Conservation (phyloP, 495 filamentous ascomycete species). For the Neurospora africana region DNA sequence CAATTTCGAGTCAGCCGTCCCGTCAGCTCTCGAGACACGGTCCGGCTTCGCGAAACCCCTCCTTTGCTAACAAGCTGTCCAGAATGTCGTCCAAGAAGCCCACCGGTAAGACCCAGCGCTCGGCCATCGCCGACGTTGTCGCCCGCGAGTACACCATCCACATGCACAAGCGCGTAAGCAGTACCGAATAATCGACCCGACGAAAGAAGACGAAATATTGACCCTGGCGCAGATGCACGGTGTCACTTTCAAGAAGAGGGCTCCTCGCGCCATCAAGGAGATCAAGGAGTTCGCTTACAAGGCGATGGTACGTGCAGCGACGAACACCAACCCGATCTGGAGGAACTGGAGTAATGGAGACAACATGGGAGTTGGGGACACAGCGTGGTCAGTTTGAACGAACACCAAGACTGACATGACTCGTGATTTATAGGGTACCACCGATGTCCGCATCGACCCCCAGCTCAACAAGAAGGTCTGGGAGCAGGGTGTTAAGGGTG, state of each 20-base stretch:
- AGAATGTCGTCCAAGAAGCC: conserved; percentile 67
- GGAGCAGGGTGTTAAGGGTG: conserved; percentile 97
- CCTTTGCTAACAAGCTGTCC: conserved; percentile 1
- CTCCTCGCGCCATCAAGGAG: conserved; percentile 97
- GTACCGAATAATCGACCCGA: background rate
- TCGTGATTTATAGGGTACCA: conserved; percentile 60
- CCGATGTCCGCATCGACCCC: conserved; percentile 95
- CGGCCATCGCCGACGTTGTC: conserved; percentile 96
- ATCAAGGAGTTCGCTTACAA: conserved; percentile 84
- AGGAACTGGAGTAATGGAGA: background rate
- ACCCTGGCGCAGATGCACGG: conserved; percentile 64
- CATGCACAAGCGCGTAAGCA: conserved; percentile 96
- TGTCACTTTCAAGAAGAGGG: conserved; percentile 98
- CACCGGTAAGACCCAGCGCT: conserved; percentile 64
- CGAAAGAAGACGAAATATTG: background rate
- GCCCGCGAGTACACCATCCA: conserved; percentile 99
- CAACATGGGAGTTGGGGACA: background rate
- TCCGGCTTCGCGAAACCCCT: background rate
- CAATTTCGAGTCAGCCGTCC: background rate
- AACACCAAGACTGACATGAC: conserved; percentile 13
- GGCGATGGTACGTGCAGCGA: conserved; percentile 72
- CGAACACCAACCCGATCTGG: conserved; percentile 4
- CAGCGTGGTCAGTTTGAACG: background rate
- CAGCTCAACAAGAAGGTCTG: conserved; percentile 99
- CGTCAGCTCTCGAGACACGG: background rate